These are phyloP conservation scores for Auricularia sp. DNA, from an alignment of 768 basidiomycete genomes.

Conservation along the genomic window DNA sequence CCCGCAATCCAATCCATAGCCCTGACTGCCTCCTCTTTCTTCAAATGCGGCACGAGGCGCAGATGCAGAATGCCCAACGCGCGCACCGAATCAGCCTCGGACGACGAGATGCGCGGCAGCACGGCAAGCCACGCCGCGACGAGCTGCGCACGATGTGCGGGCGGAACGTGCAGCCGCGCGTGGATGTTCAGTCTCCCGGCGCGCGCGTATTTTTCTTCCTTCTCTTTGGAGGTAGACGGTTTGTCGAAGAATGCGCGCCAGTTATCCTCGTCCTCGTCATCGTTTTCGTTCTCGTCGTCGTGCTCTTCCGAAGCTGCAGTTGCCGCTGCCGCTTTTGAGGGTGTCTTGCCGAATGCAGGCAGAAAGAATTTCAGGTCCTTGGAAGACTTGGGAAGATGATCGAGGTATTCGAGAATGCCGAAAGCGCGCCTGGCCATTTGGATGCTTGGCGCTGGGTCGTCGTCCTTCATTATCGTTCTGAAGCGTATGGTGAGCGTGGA, in stretches of 20 bases:
- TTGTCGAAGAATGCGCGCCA: conserved; percentile 85
- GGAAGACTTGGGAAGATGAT: conserved; percentile 61
- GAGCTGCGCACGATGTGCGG: conserved; percentile 73
- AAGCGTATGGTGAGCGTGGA: background rate
- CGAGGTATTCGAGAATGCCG: conserved; percentile 53
- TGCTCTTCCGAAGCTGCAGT: conserved; percentile 25
- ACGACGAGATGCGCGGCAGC: conserved; percentile 45
- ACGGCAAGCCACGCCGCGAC: conserved; percentile 71
- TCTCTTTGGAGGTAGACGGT: conserved; percentile 25
- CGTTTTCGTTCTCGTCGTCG: conserved; percentile 24
- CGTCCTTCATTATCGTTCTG: conserved; percentile 13
- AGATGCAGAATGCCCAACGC: conserved; percentile 72
- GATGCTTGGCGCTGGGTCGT: conserved; percentile 24
- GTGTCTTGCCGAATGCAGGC: conserved; percentile 52
- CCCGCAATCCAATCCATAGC: conserved; percentile 90
- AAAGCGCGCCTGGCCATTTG: conserved; percentile 44
- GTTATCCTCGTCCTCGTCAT: conserved; percentile 42
- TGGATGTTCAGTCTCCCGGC: conserved; percentile 53
- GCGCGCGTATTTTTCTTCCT: conserved; percentile 39
- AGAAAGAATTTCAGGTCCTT: conserved; percentile 79
- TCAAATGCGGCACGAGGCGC: conserved; percentile 74
- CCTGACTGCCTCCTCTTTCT: conserved; percentile 45
- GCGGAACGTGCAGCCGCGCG: conserved; percentile 64
- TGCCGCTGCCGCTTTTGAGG: conserved; percentile 11
- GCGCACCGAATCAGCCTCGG: conserved; percentile 27